Evolutionary conservation across 2,329 filamentous ascomycete species (phyloP).

Genomic region (Peltaster fructicola): DNA sequence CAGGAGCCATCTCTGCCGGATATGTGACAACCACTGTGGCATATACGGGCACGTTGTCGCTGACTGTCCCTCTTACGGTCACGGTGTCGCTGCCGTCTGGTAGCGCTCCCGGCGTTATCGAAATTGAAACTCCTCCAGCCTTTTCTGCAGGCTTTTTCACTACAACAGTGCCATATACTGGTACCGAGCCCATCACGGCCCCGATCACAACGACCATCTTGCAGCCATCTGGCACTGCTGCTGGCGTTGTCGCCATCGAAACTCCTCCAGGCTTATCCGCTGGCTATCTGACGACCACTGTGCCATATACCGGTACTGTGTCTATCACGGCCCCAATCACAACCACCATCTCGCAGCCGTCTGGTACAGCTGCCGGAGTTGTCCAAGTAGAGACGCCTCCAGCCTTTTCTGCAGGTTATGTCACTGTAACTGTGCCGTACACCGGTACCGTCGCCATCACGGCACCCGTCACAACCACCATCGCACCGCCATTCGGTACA

Average conservation of each 20-base stretch:
- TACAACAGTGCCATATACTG: too few relatives aligned
- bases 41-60: too few relatives aligned
- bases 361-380: slow-evolving; percentile 1
- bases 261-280: slow-evolving; percentile 3
- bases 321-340: too few relatives aligned
- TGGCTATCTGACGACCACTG: too few relatives aligned
- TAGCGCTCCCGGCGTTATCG: slow-evolving; percentile 1
- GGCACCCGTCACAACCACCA: slow-evolving; percentile 4
- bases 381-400: slow-evolving; percentile 1
- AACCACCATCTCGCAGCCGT: slow-evolving; percentile 3
- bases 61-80: too few relatives aligned
- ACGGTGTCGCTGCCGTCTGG: slow-evolving; percentile 3
- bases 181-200: slow-evolving; percentile 1
- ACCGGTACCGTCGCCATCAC: slow-evolving; percentile 2
- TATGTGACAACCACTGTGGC: slow-evolving; percentile 1
- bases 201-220: slow-evolving; percentile 6
- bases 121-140: slow-evolving; percentile 1
- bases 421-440: too few relatives aligned
- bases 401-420: too few relatives aligned
- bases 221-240: slow-evolving; percentile 4
- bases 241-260: slow-evolving; percentile 5
- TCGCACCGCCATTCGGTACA: slow-evolving; percentile 5
- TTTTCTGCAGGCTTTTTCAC: too few relatives aligned
- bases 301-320: too few relatives aligned
- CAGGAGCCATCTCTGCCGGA: too few relatives aligned